Evolutionary conservation across 1,284 basidiomycete genomes (phyloP), one percentile per base, ranked within the genome.

Genomic region (Cryptococcus sp.): DNA sequence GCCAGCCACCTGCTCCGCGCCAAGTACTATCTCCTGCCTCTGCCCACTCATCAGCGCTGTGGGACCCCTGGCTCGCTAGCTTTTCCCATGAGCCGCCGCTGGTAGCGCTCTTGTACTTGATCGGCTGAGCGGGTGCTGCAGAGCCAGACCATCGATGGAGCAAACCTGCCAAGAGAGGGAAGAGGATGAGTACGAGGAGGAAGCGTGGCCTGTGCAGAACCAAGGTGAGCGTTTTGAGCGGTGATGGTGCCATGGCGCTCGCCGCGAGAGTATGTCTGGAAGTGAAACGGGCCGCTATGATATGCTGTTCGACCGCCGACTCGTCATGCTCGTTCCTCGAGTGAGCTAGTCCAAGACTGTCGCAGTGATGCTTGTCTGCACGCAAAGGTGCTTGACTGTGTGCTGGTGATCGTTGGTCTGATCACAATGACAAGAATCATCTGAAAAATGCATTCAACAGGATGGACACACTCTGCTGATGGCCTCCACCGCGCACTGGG

Each of bases 141-240:
- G 45, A n/a, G 30, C 40, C 25, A 15, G n/a, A 27, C 16, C 22
- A 27, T 30, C 41, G 27, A 45, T 54, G 20, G 38, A 49, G 47
- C 11, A 62, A n/a, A 3, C 42, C 23, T 22, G 30, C 40, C 16
- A 50, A 23, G 23, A 63, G 47, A 19, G 57, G 47, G 27, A 58
- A 40, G 38, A 55, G 35, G 38, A 61, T 25, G 27, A 84, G 82
- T 80, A 90, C 86, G 47, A 86, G 81, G 20, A 61, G 52, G 55
- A 67, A 30, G 64, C 70, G 61, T 65, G 75, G 57, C 69, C 68
- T 48, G 81, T 58, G 60, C 4, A 62, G 30, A 1, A 41, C 22
- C 25, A 54, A 30, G n/a, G 16, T 30, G 43, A 54, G 52, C 3
- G 30, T 5, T 23, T 39, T 41, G 10, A 54, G 30, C 10, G 19